phyloP scores from a whole-genome alignment of 2,329 filamentous ascomycete species.

The Neocucurbitaria cava region DNA sequence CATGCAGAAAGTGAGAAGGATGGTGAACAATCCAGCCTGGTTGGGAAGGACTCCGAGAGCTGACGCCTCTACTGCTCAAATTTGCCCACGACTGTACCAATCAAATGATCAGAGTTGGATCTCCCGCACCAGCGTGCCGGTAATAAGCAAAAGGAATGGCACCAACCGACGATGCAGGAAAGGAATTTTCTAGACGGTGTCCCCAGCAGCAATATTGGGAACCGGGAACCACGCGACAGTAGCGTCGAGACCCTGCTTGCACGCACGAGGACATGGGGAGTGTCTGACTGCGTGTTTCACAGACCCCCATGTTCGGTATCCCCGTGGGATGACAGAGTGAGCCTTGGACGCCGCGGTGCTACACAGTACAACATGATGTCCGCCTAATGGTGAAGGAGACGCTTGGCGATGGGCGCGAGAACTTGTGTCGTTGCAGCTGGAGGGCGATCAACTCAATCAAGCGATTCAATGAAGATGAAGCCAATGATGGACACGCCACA shows the following conservation, averaged over 20 bases:
- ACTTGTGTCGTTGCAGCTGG: too few species aligned
- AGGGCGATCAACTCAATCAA: background rate
- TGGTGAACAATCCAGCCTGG: background rate
- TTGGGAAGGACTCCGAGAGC: background rate
- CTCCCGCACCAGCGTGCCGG: background rate
- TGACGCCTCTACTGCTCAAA: background rate
- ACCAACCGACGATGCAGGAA: slow-evolving; percentile 4
- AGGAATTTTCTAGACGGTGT: slow-evolving; percentile 1
- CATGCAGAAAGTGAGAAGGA: background rate
- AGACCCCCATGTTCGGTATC: background rate
- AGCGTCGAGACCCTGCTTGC: background rate
- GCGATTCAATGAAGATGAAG: too few species aligned
- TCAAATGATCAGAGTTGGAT: background rate
- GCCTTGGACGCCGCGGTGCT: background rate
- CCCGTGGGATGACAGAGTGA: background rate
- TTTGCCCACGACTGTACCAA: background rate
- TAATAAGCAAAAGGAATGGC: slow-evolving; percentile 1
- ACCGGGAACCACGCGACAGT: background rate
- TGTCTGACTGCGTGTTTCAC: background rate
- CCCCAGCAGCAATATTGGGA: background rate
- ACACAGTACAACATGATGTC: too few species aligned
- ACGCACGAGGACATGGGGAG: background rate
- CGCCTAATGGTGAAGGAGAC: background rate
- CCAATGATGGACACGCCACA: slow-evolving; percentile 8
- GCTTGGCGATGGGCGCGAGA: background rate